Base-by-base conservation (phyloP, 2,329 filamentous ascomycete genomes). In the Alternaria ventricosa region DNA sequence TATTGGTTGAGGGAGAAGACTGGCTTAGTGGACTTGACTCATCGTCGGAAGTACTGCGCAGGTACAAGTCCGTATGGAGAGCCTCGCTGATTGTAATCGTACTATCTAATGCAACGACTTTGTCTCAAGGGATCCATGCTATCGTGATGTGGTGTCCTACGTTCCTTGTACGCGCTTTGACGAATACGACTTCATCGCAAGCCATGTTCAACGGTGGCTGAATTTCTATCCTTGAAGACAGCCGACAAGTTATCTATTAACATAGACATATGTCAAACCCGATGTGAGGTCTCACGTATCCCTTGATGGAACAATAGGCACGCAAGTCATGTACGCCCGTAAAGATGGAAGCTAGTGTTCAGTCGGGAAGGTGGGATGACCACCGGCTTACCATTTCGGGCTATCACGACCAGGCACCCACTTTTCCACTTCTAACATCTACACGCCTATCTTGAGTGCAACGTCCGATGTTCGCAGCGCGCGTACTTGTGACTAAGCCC, bases 321-420 rank as follows among this genome's bases (percentile, higher is more conserved):
- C 36, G 49, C 20, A 41, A 30, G 13, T 36, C 49, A 53, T 41
- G 49, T 20, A 25, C 9, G 30, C 33, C 30, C 30, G 30, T 41
- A 41, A 53, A 41, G 6, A n/a, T 9, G 20, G 9, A 55, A 6
- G 22, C 50, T 25, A 44, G 30, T 9, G 28, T 55, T 27, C 46
- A 27, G 43, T 64, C 20, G n/a, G 59, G 60, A 57, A 63, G 59
- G 60, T 61, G 59, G 53, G 51, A 30, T 57, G 36, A 18, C 25
- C 41, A n/a, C 57, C 65, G 67, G 65, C 62, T 67, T 69, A 47
- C 67, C 65, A 25, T 49, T 65, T 67, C 57, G 20, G 53, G 60
- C 43, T 12, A 30, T 56, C 43, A 47, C 43, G 43, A 56, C 30
- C 54, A 56, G 41, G 25, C 41, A 46, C 27, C 54, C 54, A 56